Conservation (phyloP, 495 filamentous ascomycete species). For the Amniculicola lignicola region DNA sequence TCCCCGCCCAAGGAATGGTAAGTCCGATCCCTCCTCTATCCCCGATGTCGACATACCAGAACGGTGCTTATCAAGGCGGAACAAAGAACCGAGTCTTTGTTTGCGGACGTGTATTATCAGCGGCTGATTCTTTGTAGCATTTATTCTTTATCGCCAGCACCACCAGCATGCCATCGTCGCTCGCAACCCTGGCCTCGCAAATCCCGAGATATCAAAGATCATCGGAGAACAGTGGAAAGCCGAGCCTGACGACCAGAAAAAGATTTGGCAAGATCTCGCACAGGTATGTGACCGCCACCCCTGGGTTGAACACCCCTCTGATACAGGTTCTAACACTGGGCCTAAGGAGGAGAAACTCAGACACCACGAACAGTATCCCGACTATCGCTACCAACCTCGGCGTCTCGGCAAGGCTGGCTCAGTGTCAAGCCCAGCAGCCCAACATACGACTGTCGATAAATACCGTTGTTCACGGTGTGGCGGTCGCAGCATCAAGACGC, state of each 20-base stretch:
- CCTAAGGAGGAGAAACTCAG: constrained; percentile 83
- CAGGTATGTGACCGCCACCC: constrained; percentile 56
- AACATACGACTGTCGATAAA: constrained; percentile 36
- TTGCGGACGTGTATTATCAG: constrained; percentile 18
- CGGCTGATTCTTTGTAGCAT: constrained; percentile 59
- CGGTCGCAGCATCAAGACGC: constrained; percentile 59
- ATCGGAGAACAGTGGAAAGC: constrained; percentile 90
- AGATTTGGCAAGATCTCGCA: constrained; percentile 83
- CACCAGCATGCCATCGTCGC: constrained; percentile 78
- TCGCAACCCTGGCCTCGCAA: constrained; percentile 82
- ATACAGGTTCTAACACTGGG: constrained; percentile 20
- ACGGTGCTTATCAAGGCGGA: background rate
- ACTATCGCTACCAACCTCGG: constrained; percentile 91
- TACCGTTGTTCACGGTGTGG: constrained; percentile 60
- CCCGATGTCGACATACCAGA: constrained; percentile 10
- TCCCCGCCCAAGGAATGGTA: constrained; percentile 92
- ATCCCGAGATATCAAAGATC: constrained; percentile 97
- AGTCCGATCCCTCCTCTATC: constrained; percentile 44
- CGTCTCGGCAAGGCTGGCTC: constrained; percentile 52
- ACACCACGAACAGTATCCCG: constrained; percentile 86
- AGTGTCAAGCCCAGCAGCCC: constrained; percentile 13
- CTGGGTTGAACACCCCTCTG: constrained; percentile 10
- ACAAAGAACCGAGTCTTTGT: constrained; percentile 34
- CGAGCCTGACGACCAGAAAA: constrained; percentile 70
- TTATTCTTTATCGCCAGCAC: constrained; percentile 96